Base-by-base conservation (phyloP, 176 grass and related monocot genomes). In the Canna indica region DNA sequence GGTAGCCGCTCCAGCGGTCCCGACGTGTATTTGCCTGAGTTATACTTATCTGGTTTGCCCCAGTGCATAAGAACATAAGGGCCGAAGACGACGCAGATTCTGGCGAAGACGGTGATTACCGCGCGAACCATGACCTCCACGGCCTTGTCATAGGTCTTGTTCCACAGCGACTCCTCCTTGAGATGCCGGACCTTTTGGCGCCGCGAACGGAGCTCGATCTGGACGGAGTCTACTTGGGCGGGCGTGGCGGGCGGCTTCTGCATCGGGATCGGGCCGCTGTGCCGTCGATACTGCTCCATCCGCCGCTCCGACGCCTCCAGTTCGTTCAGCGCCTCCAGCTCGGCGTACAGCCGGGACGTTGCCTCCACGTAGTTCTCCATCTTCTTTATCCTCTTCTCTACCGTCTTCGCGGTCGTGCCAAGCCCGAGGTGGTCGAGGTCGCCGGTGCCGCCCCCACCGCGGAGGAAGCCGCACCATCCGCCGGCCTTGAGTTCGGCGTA, bases 261-360 rank as follows among this genome's bases (percentile, higher is more conserved):
- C 48, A 68, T 50, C n/a, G 79, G 83, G 75, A 91, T 96, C 8
- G 86, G 93, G 17, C 93, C 88, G 68, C 84, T 91, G 71, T 91
- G 79, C 64, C 65, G 75, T 70, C 59, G 91, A 83, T 85, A 87
- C 39, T 77, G 68, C 70, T 53, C 81, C 76, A 91, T 87, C 80
- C 70, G 87, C 62, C 79, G 75, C 77, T 91, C 79, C 26, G 86
- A 87, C 22, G 85, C 81, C 58, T 96, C 88, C 36, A 91, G 75
- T 65, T 89, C 86, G 41, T 80, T 70, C 63, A 96, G 71, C 64
- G 67, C 52, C 50, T 90, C 86, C 93, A 96, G 91, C 86, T 91
- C 93, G 59, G 46, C 34, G 66, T 90, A 91, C 32, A 96, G 79
- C 62, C 30, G 69, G 4, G 81, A 77, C 22, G 86, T 78, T 16